These are phyloP conservation scores for Xylariales sp. DNA, from an alignment of 2,329 filamentous ascomycete genomes.

Conservation along the genomic window DNA sequence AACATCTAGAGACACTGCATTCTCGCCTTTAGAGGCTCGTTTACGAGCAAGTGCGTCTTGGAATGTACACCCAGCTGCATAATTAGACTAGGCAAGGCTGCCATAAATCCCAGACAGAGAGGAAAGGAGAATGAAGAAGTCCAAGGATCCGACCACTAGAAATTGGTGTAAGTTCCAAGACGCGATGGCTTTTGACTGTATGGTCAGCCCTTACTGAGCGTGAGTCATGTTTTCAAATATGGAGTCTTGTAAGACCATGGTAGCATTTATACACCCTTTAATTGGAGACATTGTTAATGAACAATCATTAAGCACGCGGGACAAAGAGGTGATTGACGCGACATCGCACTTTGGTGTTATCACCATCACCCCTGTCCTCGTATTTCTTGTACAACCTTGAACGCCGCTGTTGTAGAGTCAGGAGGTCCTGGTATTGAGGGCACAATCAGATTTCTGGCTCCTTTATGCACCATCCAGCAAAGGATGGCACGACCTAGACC, in stretches of 20 bases:
- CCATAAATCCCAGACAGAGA: constrained; percentile 30
- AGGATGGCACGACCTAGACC: constrained; percentile 39
- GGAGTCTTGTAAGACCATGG: constrained; percentile 34
- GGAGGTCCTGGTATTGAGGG: constrained; percentile 37
- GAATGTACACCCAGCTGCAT: constrained; percentile 34
- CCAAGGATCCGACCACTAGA: constrained; percentile 17
- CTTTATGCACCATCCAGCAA: constrained; percentile 40
- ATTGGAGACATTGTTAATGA: constrained; percentile 19
- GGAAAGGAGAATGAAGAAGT: constrained; percentile 37
- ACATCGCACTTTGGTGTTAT: constrained; percentile 30
- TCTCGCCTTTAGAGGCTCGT: not conserved
- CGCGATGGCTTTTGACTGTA: constrained; percentile 29
- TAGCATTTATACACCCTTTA: constrained; percentile 35
- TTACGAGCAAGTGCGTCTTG: constrained; percentile 33
- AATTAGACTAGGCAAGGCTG: constrained; percentile 24
- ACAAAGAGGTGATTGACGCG: not conserved
- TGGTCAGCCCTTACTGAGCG: constrained; percentile 18
- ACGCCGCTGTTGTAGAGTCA: too few relatives aligned
- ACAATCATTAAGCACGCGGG: too few relatives aligned
- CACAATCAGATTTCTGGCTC: constrained; percentile 40
- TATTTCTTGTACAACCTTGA: not conserved
- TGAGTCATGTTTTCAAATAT: constrained; percentile 37
- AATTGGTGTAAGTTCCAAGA: constrained; percentile 34
- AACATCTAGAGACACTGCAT: constrained; percentile 29
- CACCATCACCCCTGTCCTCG: not conserved